These are phyloP conservation scores for Pichiaceae sp. DNA, from an alignment of 1,139 yeast genomes.

Conservation along the genomic window DNA sequence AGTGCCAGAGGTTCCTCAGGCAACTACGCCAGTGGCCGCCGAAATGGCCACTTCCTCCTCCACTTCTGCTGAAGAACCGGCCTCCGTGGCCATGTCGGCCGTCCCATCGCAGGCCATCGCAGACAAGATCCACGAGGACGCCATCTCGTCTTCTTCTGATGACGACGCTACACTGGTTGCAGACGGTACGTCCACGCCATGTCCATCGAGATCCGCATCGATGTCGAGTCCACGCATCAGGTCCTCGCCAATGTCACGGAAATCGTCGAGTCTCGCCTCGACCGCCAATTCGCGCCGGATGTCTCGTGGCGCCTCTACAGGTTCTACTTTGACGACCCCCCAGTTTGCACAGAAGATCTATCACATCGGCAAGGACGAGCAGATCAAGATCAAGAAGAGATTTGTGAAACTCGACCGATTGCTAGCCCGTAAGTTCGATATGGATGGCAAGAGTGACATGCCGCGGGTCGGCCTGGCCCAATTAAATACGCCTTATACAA, in stretches of 20 bases:
- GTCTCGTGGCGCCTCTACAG: background rate
- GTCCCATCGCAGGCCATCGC: background rate
- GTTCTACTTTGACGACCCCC: background rate
- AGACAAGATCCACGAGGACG: background rate
- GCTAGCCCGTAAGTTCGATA: constrained; percentile 8
- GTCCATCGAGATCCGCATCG: background rate
- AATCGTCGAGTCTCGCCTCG: background rate
- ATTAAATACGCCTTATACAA: too few species aligned
- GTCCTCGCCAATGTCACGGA: constrained; percentile 3
- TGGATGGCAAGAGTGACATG: background rate
- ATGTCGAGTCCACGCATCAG: background rate
- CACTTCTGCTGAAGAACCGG: background rate
- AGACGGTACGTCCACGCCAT: background rate
- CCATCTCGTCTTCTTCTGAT: background rate
- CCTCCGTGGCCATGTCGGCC: background rate
- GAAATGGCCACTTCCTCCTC: background rate
- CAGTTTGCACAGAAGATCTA: constrained; percentile 3
- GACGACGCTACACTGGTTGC: constrained; percentile 2
- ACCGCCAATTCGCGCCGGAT: background rate
- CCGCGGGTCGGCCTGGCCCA: too few species aligned
- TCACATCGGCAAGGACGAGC: constrained; percentile 18
- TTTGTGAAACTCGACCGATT: constrained; percentile 18
- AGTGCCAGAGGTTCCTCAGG: background rate
- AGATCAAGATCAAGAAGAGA: constrained; percentile 16
- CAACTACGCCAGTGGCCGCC: background rate